These are phyloP conservation scores for Gossypium thurberi DNA, from an alignment of 345 rosid species.

Conservation along the genomic window DNA sequence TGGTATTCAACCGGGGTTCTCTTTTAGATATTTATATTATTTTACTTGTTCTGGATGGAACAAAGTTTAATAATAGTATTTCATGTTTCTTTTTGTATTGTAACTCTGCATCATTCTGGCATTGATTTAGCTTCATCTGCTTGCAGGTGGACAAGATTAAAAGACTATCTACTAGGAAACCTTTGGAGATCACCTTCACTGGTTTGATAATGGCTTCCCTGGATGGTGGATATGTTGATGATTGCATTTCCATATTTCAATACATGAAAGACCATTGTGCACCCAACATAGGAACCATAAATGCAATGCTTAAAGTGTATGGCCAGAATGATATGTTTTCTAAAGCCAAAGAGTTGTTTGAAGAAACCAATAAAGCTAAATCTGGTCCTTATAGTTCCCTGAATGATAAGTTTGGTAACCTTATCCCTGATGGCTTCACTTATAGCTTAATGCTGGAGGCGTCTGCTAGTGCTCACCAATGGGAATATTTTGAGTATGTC, in stretches of 20 bases:
- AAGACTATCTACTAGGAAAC: conserved; percentile 50
- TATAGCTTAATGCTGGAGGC: conserved; percentile 82
- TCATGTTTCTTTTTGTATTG: not conserved
- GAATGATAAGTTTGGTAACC: conserved; percentile 11
- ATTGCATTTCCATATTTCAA: conserved; percentile 62
- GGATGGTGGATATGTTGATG: conserved; percentile 72
- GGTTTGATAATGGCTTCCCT: conserved; percentile 65
- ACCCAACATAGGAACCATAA: conserved; percentile 84
- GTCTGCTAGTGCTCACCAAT: conserved; percentile 68
- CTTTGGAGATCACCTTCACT: conserved; percentile 75
- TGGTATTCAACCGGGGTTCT: not conserved
- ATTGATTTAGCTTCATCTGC: not conserved
- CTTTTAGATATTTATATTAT: not conserved
- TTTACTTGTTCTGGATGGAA: not conserved
- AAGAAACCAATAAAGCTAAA: conserved; percentile 36
- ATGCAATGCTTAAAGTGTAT: conserved; percentile 75
- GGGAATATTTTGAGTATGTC: conserved; percentile 89
- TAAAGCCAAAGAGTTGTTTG: conserved; percentile 73
- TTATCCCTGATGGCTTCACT: conserved; percentile 63
- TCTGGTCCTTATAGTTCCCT: conserved; percentile 9
- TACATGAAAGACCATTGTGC: conserved; percentile 58
- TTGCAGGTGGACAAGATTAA: conserved; percentile 67
- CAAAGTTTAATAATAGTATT: not conserved
- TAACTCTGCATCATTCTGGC: not conserved
- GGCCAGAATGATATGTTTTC: conserved; percentile 76